Conservation (phyloP, 2,329 filamentous ascomycete species). For the Colletotrichum spaethianum region DNA sequence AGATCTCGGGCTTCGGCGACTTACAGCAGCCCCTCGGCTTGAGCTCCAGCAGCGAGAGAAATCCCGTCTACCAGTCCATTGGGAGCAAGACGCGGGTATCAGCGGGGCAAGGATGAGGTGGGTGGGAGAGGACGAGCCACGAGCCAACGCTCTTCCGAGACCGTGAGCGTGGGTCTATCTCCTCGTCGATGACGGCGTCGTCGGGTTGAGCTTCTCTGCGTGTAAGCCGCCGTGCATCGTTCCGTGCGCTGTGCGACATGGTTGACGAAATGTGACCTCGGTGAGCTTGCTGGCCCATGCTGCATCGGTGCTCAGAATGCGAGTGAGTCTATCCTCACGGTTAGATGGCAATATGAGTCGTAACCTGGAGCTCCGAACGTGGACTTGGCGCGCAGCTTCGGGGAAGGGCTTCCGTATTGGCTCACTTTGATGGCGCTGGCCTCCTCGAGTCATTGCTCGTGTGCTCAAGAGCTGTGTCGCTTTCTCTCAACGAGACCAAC, state of each 20-base stretch:
- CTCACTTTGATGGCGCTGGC: neutral
- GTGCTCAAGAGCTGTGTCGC: neutral
- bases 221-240: conserved; percentile 11
- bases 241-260: neutral
- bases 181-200: neutral
- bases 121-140: neutral
- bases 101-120: neutral
- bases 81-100: neutral
- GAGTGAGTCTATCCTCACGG: neutral
- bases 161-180: neutral
- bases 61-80: neutral
- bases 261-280: neutral
- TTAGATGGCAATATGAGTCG: neutral
- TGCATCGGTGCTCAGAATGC: neutral
- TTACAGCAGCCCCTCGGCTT: neutral
- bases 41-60: neutral
- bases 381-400: neutral
- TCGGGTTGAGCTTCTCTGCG: neutral
- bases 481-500: neutral
- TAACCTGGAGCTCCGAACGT: neutral
- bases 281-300: neutral
- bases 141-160: neutral
- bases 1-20: neutral
- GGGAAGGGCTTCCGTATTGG: no score
- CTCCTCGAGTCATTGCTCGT: neutral